A percentile compares a stretch with the other conserved stretches of the same genome.
Conservation (phyloP, 257 asterid genomes). For the Solanum tarijense region DNA sequence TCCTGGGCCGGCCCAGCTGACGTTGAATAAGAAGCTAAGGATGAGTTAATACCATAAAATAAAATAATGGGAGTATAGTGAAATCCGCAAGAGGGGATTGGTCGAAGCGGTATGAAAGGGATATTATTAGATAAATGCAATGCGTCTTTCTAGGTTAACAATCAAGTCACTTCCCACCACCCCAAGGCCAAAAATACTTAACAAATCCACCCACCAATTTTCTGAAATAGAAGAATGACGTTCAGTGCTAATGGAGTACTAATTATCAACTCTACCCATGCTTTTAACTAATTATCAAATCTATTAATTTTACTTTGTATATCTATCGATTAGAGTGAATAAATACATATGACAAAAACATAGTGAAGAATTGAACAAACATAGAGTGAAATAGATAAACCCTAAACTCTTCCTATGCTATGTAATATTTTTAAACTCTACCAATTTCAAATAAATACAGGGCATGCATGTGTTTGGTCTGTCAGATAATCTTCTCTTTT, state of each 20-base stretch:
- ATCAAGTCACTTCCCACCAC: neutral
- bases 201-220: neutral
- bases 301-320: no score
- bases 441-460: no score
- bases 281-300: neutral
- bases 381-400: neutral
- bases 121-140: neutral
- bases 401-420: neutral
- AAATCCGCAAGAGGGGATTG: conserved; percentile 9
- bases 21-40: neutral
- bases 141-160: neutral
- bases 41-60: neutral
- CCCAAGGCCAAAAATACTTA: neutral
- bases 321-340: no score
- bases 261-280: neutral
- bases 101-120: conserved; percentile 12
- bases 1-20: conserved; percentile 51
- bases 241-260: no score
- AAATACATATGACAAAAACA: no score
- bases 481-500: neutral
- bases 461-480: no score
- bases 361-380: neutral
- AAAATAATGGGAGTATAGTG: neutral
- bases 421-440: no score
- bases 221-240: no score